phyloP scores from a whole-genome alignment of 129 eudicot species.

The Artemisia annua region DNA sequence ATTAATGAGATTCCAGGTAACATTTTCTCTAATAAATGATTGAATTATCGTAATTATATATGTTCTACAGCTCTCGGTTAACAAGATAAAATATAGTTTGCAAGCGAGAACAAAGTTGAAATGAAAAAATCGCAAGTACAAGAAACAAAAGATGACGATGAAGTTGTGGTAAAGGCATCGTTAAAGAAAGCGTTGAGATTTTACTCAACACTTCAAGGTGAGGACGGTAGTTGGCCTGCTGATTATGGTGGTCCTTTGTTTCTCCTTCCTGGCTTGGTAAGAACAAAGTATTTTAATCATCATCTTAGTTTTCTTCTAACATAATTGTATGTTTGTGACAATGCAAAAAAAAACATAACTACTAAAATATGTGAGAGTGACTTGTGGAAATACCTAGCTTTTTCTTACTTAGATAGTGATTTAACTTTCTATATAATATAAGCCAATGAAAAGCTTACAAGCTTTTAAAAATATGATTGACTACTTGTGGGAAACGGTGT shows the following conservation, averaged over 20 bases:
- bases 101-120: constrained; percentile 16
- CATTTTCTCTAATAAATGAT: not conserved
- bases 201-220: constrained; percentile 51
- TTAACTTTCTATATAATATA: too few relatives aligned
- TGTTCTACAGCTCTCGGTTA: constrained; percentile 2
- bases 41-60: not conserved
- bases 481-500: too few relatives aligned
- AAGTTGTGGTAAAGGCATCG: constrained; percentile 31
- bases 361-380: not conserved
- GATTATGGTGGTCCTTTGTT: constrained; percentile 68
- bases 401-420: too few relatives aligned
- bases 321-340: not conserved
- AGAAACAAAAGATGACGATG: constrained; percentile 22
- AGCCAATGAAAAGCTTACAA: not conserved
- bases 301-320: not conserved
- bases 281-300: not conserved
- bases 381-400: not conserved
- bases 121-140: not conserved
- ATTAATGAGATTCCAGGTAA: constrained; percentile 59
- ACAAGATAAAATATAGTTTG: constrained; percentile 18
- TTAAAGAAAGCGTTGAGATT: constrained; percentile 47
- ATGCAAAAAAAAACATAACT: not conserved
- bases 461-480: not conserved
- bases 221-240: constrained; percentile 63
- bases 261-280: constrained; percentile 55